phyloP scores from a whole-genome alignment of 2,329 filamentous ascomycete species.

The Fusarium anguioides region DNA sequence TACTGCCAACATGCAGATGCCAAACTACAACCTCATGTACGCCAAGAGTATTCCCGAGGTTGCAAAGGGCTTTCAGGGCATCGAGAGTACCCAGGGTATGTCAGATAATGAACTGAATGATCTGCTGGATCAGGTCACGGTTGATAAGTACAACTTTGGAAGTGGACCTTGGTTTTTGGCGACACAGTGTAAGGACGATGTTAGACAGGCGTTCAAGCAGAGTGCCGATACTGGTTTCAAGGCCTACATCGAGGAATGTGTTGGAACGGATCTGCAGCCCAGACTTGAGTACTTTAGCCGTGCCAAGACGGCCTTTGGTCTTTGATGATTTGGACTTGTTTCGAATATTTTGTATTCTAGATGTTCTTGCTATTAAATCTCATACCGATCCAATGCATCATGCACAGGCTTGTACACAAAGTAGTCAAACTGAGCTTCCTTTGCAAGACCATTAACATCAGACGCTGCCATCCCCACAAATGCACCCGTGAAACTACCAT shows the following conservation, averaged over 20 bases:
- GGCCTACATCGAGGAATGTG: conserved; percentile 60
- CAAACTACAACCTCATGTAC: conserved; percentile 59
- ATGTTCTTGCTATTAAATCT: background rate
- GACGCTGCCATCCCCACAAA: conserved; percentile 68
- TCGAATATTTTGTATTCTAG: background rate
- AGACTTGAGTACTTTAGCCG: conserved; percentile 55
- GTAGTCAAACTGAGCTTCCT: conserved; percentile 61
- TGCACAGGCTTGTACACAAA: conserved; percentile 63
- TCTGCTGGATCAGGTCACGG: conserved; percentile 58
- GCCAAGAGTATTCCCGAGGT: conserved; percentile 57
- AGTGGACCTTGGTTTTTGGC: conserved; percentile 63
- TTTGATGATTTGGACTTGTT: too few species aligned
- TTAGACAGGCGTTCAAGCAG: conserved; percentile 49
- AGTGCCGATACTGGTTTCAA: conserved; percentile 56
- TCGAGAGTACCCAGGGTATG: conserved; percentile 43
- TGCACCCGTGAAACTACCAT: conserved; percentile 73
- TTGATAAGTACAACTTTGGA: conserved; percentile 65
- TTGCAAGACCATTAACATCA: conserved; percentile 63
- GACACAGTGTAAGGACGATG: conserved; percentile 54
- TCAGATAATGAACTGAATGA: conserved; percentile 50
- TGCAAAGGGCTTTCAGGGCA: conserved; percentile 47
- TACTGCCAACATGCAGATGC: conserved; percentile 68
- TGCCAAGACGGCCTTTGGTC: conserved; percentile 61
- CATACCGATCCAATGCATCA: conserved; percentile 60
- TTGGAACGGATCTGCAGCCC: conserved; percentile 51